Evolutionary conservation across 352 stramenopile genomes (phyloP).

Genomic region (Phytophthora megakarya): DNA sequence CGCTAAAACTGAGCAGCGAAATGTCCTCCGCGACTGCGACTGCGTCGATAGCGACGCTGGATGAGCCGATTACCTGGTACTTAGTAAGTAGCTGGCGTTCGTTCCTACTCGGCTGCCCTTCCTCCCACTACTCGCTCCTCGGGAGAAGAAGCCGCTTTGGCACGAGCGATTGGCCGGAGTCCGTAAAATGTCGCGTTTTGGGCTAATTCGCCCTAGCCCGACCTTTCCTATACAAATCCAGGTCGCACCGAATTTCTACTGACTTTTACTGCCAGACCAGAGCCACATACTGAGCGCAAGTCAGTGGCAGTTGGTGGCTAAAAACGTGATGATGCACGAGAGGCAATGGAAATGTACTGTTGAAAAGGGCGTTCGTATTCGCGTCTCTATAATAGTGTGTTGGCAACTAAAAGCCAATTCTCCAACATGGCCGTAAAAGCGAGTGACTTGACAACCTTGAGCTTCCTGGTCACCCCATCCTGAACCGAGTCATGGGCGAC

Average conservation of each 20-base stretch:
- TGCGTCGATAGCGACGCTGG: too few relatives aligned
- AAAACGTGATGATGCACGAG: too few relatives aligned
- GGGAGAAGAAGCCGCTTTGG: slow-evolving; percentile 37
- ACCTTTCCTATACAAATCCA: slow-evolving; percentile 34
- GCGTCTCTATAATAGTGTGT: too few relatives aligned
- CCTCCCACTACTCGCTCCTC: slow-evolving; percentile 25
- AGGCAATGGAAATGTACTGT: not conserved
- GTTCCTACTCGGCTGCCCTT: slow-evolving; percentile 1
- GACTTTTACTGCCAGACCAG: slow-evolving; percentile 15
- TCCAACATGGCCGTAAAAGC: slow-evolving; percentile 30
- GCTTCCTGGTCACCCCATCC: slow-evolving; percentile 27
- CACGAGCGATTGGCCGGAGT: slow-evolving; percentile 12
- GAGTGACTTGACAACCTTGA: slow-evolving; percentile 22
- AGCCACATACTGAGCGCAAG: not conserved
- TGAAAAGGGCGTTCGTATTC: not conserved
- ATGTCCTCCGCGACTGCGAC: not conserved
- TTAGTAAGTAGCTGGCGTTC: too few relatives aligned
- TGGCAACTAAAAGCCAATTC: too few relatives aligned
- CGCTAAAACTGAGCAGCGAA: not conserved
- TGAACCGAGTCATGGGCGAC: slow-evolving; percentile 24
- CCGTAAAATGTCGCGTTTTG: slow-evolving; percentile 28
- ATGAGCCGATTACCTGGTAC: too few relatives aligned
- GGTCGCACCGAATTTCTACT: slow-evolving; percentile 31
- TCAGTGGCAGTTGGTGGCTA: not conserved
- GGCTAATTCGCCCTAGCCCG: slow-evolving; percentile 15